phyloP scores from a whole-genome alignment of 441 rosid genomes.

The Mallotus repandus region DNA sequence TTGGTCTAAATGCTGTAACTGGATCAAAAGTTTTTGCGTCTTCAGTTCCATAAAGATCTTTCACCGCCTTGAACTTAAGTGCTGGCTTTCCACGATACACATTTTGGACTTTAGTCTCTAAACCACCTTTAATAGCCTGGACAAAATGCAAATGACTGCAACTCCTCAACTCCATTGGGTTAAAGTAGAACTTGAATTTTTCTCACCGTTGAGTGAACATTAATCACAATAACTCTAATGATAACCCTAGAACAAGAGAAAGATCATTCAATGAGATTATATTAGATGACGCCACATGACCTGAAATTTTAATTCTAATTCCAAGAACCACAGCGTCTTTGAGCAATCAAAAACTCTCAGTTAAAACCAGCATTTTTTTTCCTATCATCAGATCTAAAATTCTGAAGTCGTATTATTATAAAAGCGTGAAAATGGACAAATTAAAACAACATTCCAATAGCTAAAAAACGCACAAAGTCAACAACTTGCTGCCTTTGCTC shows the following conservation, averaged over 20 bases:
- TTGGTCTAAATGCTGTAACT: constrained; percentile 21
- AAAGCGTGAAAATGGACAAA: neutral
- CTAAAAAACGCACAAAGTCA: too few relatives aligned
- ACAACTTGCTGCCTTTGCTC: too few relatives aligned
- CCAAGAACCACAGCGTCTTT: neutral
- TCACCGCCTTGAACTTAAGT: constrained; percentile 39
- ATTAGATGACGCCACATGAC: neutral
- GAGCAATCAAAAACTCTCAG: neutral
- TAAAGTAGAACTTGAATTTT: neutral
- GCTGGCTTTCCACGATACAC: constrained; percentile 39
- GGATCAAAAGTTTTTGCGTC: constrained; percentile 15
- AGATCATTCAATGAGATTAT: neutral
- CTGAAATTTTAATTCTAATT: neutral
- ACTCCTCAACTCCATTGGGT: constrained; percentile 52
- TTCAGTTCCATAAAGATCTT: constrained; percentile 37
- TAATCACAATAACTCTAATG: neutral
- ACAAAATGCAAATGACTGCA: constrained; percentile 42
- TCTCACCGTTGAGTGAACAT: neutral
- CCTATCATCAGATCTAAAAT: neutral
- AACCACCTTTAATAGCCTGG: constrained; percentile 35
- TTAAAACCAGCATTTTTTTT: neutral
- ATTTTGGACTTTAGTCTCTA: constrained; percentile 31
- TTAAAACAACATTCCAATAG: too few relatives aligned
- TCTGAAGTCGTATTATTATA: neutral
- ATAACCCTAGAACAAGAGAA: neutral